These are phyloP conservation scores for Picochlorum sp. DNA, from an alignment of 139 green algal species.

Conservation along the genomic window DNA sequence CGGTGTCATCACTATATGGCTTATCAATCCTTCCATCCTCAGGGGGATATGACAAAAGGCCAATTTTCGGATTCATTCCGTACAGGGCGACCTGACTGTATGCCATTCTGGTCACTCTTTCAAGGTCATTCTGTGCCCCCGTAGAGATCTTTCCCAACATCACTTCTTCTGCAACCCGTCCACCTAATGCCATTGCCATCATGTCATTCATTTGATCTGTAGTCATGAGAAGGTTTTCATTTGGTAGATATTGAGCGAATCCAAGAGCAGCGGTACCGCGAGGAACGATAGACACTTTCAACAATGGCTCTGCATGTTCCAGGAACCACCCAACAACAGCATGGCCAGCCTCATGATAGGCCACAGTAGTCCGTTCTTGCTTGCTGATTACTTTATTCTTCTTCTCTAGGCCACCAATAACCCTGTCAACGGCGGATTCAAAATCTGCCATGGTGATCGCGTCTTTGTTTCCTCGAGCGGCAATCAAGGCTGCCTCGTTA, in stretches of 20 bases:
- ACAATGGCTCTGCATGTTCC: constrained; percentile 90
- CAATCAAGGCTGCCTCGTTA: constrained; percentile 96
- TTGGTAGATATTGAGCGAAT: constrained; percentile 99
- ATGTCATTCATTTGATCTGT: constrained; percentile 88
- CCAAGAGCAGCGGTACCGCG: constrained; percentile 86
- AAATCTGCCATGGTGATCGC: constrained; percentile 73
- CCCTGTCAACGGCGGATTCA: constrained; percentile 87
- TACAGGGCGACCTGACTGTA: constrained; percentile 89
- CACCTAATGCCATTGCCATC: constrained; percentile 91
- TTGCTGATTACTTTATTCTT: constrained; percentile 91
- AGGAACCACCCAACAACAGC: constrained; percentile 97
- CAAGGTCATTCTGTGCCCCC: constrained; percentile 96
- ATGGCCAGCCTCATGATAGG: constrained; percentile 94
- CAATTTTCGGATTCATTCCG: constrained; percentile 74
- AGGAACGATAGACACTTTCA: constrained; percentile 98
- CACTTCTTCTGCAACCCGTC: constrained; percentile 83
- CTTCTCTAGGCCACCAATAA: constrained; percentile 98
- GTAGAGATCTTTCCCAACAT: constrained; percentile 95
- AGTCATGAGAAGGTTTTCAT: constrained; percentile 94
- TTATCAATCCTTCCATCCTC: constrained; percentile 82
- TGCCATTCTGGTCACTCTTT: constrained; percentile 93
- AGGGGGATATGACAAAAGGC: constrained; percentile 88
- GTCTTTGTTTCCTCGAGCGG: constrained; percentile 54
- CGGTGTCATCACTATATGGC: constrained; percentile 91
- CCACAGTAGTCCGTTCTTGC: constrained; percentile 91